Conservation (phyloP, 2,329 filamentous ascomycete species). For the Colletotrichum lupini region DNA sequence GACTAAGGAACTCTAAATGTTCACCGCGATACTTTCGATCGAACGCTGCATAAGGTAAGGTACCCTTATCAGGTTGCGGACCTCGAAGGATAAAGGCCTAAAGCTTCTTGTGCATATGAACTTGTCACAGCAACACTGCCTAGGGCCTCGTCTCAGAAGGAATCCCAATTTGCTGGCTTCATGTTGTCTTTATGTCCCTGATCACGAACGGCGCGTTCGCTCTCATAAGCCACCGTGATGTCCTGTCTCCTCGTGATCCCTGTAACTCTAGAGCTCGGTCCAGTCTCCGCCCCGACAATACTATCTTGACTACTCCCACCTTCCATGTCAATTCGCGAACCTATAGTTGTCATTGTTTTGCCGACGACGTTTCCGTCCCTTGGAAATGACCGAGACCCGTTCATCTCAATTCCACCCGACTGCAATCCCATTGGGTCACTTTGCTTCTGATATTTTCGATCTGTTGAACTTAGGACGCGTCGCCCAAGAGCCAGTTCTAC, state of each 20-base stretch:
- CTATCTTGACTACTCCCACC: constrained; percentile 12
- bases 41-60: too few species aligned
- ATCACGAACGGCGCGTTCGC: background rate
- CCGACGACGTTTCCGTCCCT: background rate
- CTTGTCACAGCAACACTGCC: too few species aligned
- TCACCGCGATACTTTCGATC: too few species aligned
- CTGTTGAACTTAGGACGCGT: background rate
- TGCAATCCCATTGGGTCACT: background rate
- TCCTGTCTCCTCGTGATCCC: background rate
- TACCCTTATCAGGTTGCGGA: too few species aligned
- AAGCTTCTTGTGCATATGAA: too few species aligned
- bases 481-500: constrained; percentile 2
- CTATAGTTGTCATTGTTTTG: background rate
- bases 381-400: background rate
- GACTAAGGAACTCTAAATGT: too few species aligned
- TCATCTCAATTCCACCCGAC: background rate
- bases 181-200: background rate
- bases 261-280: background rate
- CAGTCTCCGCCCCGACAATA: background rate
- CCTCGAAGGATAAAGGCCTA: too few species aligned
- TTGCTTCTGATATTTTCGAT: constrained; percentile 11
- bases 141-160: too few species aligned
- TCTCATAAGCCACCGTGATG: background rate
- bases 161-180: background rate
- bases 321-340: background rate